These are phyloP conservation scores for Hymenoscyphus occultus DNA, from an alignment of 2,329 filamentous ascomycete genomes.

Conservation along the genomic window DNA sequence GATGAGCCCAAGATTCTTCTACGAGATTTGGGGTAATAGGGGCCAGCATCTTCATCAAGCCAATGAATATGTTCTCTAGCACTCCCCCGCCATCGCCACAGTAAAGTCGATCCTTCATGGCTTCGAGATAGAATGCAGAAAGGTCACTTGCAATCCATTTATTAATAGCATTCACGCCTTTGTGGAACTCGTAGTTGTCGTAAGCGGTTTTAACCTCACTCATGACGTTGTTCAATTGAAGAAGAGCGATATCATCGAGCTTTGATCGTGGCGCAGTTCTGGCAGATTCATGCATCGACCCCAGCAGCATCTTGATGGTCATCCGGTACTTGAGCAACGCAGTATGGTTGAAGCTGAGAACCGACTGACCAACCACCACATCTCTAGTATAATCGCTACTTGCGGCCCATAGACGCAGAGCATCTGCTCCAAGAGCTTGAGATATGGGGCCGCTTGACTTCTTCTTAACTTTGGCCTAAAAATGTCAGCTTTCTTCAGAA, in stretches of 20 bases:
- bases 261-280: conserved; percentile 51
- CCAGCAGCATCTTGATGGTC: conserved; percentile 87
- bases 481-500: neutral
- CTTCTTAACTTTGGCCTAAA: conserved; percentile 47
- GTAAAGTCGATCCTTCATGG: conserved; percentile 88
- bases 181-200: conserved; percentile 76
- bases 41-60: conserved; percentile 73
- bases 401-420: conserved; percentile 85
- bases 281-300: conserved; percentile 55
- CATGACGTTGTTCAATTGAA: conserved; percentile 68
- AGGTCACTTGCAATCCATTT: conserved; percentile 79
- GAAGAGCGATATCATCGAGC: conserved; percentile 71
- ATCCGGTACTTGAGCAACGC: conserved; percentile 82
- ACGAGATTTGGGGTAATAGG: conserved; percentile 81
- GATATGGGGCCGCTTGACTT: conserved; percentile 44
- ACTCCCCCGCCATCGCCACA: conserved; percentile 69
- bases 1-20: conserved; percentile 82
- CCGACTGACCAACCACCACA: conserved; percentile 73
- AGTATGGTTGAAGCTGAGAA: conserved; percentile 73
- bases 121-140: conserved; percentile 91
- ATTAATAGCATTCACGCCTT: conserved; percentile 69
- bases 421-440: conserved; percentile 80
- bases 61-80: conserved; percentile 64
- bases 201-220: conserved; percentile 63
- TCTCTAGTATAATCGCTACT: conserved; percentile 90